These are phyloP conservation scores for Scytalidium lignicola DNA, from an alignment of 2,329 filamentous ascomycete species.

Conservation along the genomic window DNA sequence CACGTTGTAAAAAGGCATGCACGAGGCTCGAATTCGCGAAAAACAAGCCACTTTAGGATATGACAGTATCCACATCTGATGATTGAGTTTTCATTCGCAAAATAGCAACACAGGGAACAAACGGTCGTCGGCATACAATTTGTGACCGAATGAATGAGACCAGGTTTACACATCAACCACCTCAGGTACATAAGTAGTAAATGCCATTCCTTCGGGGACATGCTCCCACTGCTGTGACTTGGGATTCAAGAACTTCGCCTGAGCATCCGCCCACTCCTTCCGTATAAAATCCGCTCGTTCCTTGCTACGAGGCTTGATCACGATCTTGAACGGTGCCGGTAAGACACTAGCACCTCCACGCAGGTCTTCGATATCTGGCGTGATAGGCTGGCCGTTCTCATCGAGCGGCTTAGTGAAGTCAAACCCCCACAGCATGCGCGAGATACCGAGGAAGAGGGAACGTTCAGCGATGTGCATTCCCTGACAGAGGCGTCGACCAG, in stretches of 20 bases:
- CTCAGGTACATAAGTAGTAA: no score
- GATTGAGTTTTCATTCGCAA: no score
- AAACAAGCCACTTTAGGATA: no score
- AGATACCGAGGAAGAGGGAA: constrained; percentile 39
- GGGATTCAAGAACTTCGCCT: constrained; percentile 16
- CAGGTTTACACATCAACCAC: no score
- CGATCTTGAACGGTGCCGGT: constrained; percentile 30
- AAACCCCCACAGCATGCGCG: constrained; percentile 31
- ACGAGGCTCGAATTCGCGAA: no score
- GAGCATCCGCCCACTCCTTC: constrained; percentile 19
- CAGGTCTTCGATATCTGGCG: constrained; percentile 31
- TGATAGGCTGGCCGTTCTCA: constrained; percentile 23
- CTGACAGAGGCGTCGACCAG: constrained; percentile 51
- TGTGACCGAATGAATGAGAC: no score
- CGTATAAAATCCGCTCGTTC: constrained; percentile 24
- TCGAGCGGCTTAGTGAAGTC: constrained; percentile 20
- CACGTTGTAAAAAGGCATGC: no score
- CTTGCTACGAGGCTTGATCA: constrained; percentile 27
- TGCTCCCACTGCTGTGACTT: constrained; percentile 25
- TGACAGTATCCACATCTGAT: no score
- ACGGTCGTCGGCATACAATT: no score
- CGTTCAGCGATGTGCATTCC: constrained; percentile 50
- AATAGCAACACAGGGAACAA: no score
- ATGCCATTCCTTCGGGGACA: constrained; percentile 13
- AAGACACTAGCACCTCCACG: constrained; percentile 34